Percentiles rank a stretch among this genome's conserved stretches.
These are phyloP conservation scores for Beauveria pseudobassiana DNA, from an alignment of 2,329 filamentous ascomycete genomes.

Conservation along the genomic window DNA sequence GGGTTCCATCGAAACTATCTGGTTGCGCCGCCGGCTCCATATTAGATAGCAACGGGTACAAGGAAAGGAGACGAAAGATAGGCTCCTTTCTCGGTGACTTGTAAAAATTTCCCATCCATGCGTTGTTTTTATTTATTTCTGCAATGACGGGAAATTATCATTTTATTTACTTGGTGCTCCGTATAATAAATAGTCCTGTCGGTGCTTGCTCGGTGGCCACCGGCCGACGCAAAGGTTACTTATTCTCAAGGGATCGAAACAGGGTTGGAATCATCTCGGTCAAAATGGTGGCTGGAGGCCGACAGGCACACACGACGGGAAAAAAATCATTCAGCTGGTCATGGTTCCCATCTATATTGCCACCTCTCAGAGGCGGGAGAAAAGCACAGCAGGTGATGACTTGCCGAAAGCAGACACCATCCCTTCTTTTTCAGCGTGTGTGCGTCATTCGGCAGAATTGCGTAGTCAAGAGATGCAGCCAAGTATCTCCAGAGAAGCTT, in stretches of 20 bases:
- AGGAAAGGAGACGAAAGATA: background rate
- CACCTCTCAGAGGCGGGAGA: background rate
- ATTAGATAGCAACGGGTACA: background rate
- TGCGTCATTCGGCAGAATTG: background rate
- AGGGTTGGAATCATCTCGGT: background rate
- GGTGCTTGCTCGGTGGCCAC: no score
- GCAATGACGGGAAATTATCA: background rate
- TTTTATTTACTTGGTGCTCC: no score
- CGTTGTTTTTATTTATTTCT: no score
- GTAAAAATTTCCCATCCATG: background rate
- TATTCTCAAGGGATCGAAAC: background rate
- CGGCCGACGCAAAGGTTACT: no score
- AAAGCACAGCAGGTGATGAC: background rate
- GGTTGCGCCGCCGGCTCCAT: background rate
- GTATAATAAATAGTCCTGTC: background rate
- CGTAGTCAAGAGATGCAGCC: no score
- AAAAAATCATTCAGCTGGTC: background rate
- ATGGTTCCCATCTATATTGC: background rate
- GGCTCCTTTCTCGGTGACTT: slow-evolving; percentile 5
- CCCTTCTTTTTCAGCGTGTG: background rate
- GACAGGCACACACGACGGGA: background rate
- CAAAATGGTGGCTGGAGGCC: background rate
- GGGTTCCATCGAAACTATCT: background rate
- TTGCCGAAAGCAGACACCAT: background rate
- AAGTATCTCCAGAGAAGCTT: no score